Evolutionary conservation across 805 yeast genomes (phyloP).

Genomic region (Clavispora asparagi): DNA sequence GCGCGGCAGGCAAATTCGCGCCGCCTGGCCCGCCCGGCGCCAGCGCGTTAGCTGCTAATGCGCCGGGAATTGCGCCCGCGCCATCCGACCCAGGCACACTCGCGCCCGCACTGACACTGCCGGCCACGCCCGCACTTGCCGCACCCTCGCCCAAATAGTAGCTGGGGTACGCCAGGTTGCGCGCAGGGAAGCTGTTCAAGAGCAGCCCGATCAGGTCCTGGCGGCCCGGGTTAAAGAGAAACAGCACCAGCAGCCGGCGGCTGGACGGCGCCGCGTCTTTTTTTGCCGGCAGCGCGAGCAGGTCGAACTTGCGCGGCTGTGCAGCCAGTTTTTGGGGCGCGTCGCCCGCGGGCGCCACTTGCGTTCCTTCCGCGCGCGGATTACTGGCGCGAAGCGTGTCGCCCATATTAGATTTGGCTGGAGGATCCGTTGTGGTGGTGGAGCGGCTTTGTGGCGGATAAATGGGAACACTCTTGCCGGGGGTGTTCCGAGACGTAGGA

Average conservation of each 20-base stretch:
- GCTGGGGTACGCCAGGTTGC: slow-evolving; percentile 10
- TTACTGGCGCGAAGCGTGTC: slow-evolving; percentile 10
- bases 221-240: slow-evolving; percentile 23
- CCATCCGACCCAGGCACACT: not conserved
- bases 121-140: slow-evolving; percentile 11
- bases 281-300: slow-evolving; percentile 3
- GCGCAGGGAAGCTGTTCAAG: slow-evolving; percentile 16
- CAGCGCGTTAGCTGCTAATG: too few relatives aligned
- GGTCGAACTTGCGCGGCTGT: slow-evolving; percentile 14
- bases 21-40: not conserved
- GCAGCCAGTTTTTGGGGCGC: slow-evolving; percentile 3
- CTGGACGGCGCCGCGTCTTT: slow-evolving; percentile 7
- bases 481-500: not conserved
- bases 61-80: too few relatives aligned
- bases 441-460: not conserved
- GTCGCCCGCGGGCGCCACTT: not conserved
- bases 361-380: slow-evolving; percentile 1
- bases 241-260: slow-evolving; percentile 13
- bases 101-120: slow-evolving; percentile 1
- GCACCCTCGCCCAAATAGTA: slow-evolving; percentile 11
- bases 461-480: not conserved
- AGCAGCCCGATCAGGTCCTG: slow-evolving; percentile 27
- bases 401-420: slow-evolving; percentile 6
- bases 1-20: not conserved
- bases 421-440: not conserved